Base-by-base conservation (phyloP, 164 flowering plant species). In the Santalum album region DNA sequence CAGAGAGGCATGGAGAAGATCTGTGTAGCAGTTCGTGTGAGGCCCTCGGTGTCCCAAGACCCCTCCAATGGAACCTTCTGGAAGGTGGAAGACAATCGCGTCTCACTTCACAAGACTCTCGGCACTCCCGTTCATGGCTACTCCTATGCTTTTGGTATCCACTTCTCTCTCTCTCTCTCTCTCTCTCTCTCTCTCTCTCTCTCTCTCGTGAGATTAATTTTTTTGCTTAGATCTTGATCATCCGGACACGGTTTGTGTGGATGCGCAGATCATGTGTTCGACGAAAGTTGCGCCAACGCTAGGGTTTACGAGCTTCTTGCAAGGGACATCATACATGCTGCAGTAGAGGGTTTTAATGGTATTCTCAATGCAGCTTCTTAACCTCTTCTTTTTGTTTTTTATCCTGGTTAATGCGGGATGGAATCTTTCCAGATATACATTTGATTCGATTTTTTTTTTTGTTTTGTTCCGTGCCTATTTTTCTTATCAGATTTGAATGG, bases 311-410 rank as follows among this genome's bases (percentile, higher is more conserved):
- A 78, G 51, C 82, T 74, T 43, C 82, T 88, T 15, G 77, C 77
- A 0, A 85, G 76, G 76, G 88, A 81, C 27, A 69, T 88, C 19
- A 80, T 83, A 58, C 69, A 59, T 49, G 88, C 92, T 19, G 96
- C 81, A 0, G 80, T 88, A 19, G 79, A 85, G 22, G 96, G 96
- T 0, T 88, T 88, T 50, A 88, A 88, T 35, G 96, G 96, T 87
- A 67, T 1, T 20, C 35, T 18, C 45, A 42, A 18, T 2, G 5
- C 45, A 18, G n/a, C 5, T 29, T 29, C 23, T 45, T 46, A 29
- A 29, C 44, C 10, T 1, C 25, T 9, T 42, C 26, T 7, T 58
- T 36, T 29, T 20, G 1, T 4, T 12, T 7, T 23, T 24, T 42
- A 6, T 35, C 46, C 26, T 42, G 20, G 45, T 7, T 36, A 14